Conservation (phyloP, 768 basidiomycete genomes). For the Cubamyces sp. region DNA sequence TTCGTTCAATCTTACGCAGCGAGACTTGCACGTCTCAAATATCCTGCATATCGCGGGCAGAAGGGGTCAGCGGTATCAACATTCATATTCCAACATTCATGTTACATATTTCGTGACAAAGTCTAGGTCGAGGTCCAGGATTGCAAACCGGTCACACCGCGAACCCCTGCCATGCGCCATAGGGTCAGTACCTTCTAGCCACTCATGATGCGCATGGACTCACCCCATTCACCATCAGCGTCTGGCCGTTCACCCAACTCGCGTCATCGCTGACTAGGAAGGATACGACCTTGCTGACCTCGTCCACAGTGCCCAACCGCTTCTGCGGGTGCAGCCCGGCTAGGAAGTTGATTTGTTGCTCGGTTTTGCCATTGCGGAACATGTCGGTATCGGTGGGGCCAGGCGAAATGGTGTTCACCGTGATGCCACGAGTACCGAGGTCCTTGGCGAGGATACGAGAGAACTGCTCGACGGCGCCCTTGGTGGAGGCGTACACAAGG, state of each 20-base stretch:
- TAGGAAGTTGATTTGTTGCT: slow-evolving; percentile 48
- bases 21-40: not conserved
- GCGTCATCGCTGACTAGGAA: slow-evolving; percentile 58
- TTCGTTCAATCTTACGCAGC: no score
- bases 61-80: not conserved
- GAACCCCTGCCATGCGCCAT: not conserved
- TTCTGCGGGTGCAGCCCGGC: slow-evolving; percentile 50
- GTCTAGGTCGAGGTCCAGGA: not conserved
- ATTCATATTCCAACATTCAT: not conserved
- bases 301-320: slow-evolving; percentile 52
- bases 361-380: slow-evolving; percentile 59
- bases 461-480: slow-evolving; percentile 64
- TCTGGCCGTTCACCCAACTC: slow-evolving; percentile 62
- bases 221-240: slow-evolving; percentile 60
- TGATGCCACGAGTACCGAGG: slow-evolving; percentile 54
- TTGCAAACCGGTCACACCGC: not conserved
- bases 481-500: slow-evolving; percentile 56
- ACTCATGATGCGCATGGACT: slow-evolving; percentile 25
- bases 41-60: not conserved
- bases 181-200: not conserved
- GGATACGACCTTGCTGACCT: slow-evolving; percentile 55
- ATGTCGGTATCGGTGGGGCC: slow-evolving; percentile 59
- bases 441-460: slow-evolving; percentile 62
- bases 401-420: slow-evolving; percentile 60
- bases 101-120: no score